Evolutionary conservation across 2,329 filamentous ascomycete species (phyloP), one percentile per base, ranked within the genome.

Genomic region (Triangularia setosa): DNA sequence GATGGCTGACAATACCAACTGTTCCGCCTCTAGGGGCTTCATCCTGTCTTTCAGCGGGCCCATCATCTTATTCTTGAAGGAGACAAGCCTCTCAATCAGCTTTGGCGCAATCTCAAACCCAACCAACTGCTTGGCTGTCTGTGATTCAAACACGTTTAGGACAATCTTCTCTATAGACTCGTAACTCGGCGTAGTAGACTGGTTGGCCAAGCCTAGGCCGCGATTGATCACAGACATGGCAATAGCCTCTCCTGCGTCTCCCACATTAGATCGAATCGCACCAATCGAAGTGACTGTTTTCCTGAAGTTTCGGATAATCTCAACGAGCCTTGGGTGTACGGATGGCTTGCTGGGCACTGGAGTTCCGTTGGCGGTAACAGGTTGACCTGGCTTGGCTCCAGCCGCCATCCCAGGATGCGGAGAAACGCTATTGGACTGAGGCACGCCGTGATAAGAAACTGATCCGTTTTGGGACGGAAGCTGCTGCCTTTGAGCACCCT

Each of bases 191-290:
- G 77, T 76, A 52, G 71, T 68, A 65, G 68, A 72, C 57, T 76
- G 75, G 24, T 76, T 76, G 65, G 82, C 79, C 56, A 85, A 76
- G 0, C 81, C 81, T 9, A 84, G 73, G 54, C 79, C 81, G 25
- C 81, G 81, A 66, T 83, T 84, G 66, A 84, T 74, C 12, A 82
- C 82, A 6, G 81, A 83, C 77, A 83, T 82, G 65, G 83, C 80
- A 24, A 83, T 79, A 24, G 78, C 79, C 63, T 83, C 78, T 25
- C 23, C 23, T 28, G 52, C 52, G 6, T 48, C 40, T 21, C 40
- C 40, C 16, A 80, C 75, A 63, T 78, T 76, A 14, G 76, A 75
- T 1, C 78, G 77, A 66, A 78, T 79, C 58, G 76, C 76, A 52
- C 84, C 75, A 63, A 81, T 81, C 60, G 79, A 76, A 11, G 80